Percentiles rank a stretch among this genome's conserved stretches.
Evolutionary conservation across 352 stramenopile species (phyloP).

Genomic region (Pythium brassicae): DNA sequence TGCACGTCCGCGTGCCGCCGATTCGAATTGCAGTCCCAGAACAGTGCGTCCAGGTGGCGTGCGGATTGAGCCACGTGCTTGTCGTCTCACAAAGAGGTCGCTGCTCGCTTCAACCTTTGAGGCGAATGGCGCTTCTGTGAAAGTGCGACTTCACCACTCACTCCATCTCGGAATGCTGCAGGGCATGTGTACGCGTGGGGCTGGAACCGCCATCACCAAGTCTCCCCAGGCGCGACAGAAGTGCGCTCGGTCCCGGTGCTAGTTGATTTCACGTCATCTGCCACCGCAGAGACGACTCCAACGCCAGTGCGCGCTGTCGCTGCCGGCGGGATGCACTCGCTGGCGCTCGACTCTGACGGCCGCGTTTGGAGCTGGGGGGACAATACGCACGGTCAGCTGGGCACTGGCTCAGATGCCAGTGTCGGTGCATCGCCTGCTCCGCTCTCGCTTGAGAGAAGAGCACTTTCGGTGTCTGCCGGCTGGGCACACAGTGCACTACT

Average conservation of each 20-base stretch:
- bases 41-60: constrained; percentile 37
- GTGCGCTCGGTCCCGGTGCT: constrained; percentile 16
- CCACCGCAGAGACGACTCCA: not conserved
- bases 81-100: constrained; percentile 22
- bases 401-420: constrained; percentile 13
- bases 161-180: constrained; percentile 2
- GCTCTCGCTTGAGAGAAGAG: constrained; percentile 13
- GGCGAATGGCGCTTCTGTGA: not conserved
- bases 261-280: constrained; percentile 20
- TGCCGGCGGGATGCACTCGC: constrained; percentile 57
- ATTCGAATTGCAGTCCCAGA: constrained; percentile 17
- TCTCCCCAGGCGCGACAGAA: constrained; percentile 7
- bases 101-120: not conserved
- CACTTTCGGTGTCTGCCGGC: constrained; percentile 30
- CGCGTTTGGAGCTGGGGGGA: constrained; percentile 61
- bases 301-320: constrained; percentile 22
- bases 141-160: not conserved
- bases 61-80: constrained; percentile 58
- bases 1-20: not conserved
- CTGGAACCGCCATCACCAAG: constrained; percentile 43
- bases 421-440: constrained; percentile 1
- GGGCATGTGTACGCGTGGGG: constrained; percentile 52
- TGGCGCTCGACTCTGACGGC: constrained; percentile 36
- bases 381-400: constrained; percentile 60
- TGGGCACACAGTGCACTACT: constrained; percentile 54